A percentile compares a stretch with the other conserved stretches of the same genome.
These are phyloP conservation scores for Otatea glauca DNA, from an alignment of 176 grass and related monocot species.

Conservation along the genomic window DNA sequence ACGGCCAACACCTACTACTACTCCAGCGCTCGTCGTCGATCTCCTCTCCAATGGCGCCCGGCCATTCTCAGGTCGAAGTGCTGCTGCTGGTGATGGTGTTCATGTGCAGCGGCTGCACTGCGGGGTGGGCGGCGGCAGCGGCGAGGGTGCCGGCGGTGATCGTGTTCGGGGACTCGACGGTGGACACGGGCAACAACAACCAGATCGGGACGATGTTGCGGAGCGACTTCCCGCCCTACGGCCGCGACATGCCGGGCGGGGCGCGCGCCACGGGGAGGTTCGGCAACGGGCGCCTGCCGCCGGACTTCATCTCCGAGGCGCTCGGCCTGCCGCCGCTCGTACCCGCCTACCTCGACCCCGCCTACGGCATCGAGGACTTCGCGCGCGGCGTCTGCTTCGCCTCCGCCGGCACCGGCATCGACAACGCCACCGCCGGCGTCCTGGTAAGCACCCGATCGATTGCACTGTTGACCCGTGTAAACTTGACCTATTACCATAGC, in stretches of 20 bases:
- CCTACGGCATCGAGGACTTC: conserved; percentile 65
- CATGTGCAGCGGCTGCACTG: too few relatives aligned
- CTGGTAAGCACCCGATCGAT: conserved; percentile 44
- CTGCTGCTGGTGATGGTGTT: neutral
- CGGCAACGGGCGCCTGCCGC: conserved; percentile 72
- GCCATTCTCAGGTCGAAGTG: neutral
- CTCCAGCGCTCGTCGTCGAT: neutral
- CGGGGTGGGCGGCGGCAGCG: neutral
- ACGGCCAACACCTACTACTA: neutral
- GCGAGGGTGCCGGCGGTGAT: conserved; percentile 66
- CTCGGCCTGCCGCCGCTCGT: conserved; percentile 77
- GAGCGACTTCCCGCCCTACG: conserved; percentile 69
- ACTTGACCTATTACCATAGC: too few relatives aligned
- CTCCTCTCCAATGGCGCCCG: conserved; percentile 25
- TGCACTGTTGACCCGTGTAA: neutral
- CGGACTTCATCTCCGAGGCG: conserved; percentile 81
- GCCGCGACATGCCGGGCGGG: conserved; percentile 60
- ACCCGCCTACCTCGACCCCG: conserved; percentile 79
- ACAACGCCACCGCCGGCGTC: conserved; percentile 67
- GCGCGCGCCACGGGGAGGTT: conserved; percentile 69
- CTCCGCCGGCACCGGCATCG: conserved; percentile 83
- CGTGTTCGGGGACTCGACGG: conserved; percentile 93
- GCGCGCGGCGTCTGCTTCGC: conserved; percentile 82
- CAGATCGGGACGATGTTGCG: conserved; percentile 49
- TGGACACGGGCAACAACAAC: conserved; percentile 96